A percentile compares a stretch with the other conserved stretches of the same genome.
phyloP scores from a whole-genome alignment of 768 basidiomycete genomes.

The Lactifluus piperatus region DNA sequence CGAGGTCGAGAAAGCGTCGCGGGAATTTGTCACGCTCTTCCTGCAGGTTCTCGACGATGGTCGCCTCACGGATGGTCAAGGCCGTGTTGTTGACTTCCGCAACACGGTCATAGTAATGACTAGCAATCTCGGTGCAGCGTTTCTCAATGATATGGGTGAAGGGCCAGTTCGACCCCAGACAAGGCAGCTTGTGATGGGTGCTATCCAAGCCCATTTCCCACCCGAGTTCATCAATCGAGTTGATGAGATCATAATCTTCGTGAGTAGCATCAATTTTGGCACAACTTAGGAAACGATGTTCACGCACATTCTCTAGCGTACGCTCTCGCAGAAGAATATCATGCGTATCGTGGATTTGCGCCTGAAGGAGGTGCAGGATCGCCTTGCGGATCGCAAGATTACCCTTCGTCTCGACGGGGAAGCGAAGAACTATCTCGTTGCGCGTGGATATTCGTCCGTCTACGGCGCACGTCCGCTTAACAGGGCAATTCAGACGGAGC shows the following conservation, averaged over 20 bases:
- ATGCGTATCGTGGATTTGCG: conserved; percentile 85
- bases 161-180: conserved; percentile 61
- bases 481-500: conserved; percentile 83
- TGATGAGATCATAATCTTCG: conserved; percentile 77
- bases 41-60: conserved; percentile 90
- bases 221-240: conserved; percentile 91
- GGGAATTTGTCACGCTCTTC: conserved; percentile 56
- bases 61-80: conserved; percentile 85
- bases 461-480: conserved; percentile 94
- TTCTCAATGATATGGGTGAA: conserved; percentile 65
- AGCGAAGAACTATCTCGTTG: conserved; percentile 67
- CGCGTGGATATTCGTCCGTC: conserved; percentile 66
- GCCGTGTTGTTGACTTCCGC: conserved; percentile 78
- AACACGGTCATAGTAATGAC: conserved; percentile 95
- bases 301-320: conserved; percentile 49
- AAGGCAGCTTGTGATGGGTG: conserved; percentile 59
- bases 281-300: conserved; percentile 22
- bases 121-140: conserved; percentile 78
- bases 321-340: conserved; percentile 69
- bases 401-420: conserved; percentile 62
- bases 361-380: conserved; percentile 73
- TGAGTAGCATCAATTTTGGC: conserved; percentile 22
- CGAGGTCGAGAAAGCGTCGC: conserved; percentile 87
- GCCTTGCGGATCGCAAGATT: conserved; percentile 76
- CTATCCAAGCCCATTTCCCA: conserved; percentile 80